Evolutionary conservation across 768 basidiomycete genomes (phyloP), one percentile per base, ranked within the genome.

Genomic region (Sarcodon aspratus): DNA sequence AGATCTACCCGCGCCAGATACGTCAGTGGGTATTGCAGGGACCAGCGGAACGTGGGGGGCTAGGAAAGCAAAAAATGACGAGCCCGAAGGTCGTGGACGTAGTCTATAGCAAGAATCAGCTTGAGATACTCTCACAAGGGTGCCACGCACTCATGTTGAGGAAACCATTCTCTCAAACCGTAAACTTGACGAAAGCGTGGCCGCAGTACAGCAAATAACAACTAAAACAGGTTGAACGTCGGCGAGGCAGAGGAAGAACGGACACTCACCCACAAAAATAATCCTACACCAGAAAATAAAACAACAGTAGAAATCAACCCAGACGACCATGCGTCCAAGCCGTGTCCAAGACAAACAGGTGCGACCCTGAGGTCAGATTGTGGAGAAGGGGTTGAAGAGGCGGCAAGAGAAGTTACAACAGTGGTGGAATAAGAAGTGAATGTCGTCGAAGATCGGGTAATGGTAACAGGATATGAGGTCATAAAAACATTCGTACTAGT

Each of bases 131-230:
- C n/a, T 12, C 36, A n/a, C 15, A 46, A 40, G 32, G 13, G 27
- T 12, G 9, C 9, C 2, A 72, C 80, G 65, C 59, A 88, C 84
- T 76, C 74, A 63, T 70, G 75, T 43, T 75, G 78, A 12, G 81
- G 73, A 61, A 89, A 89, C 85, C 85, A 89, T 59, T 86, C 83
- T 57, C 85, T 68, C 44, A 82, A 60, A 15, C 68, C 81, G 55
- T 87, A 89, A 11, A 89, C 59, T 66, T 86, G 81, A 48, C 84
- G 75, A 56, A 78, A 80, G 48, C 73, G 78, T 11, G 85, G 84
- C 36, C 85, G 72, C 17, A 85, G 53, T 43, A 80, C 63, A 21
- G 80, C 85, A 62, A 89, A 89, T 40, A 78, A 52, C 44, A 80
- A 60, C 85, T 87, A 21, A 31, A 38, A 21, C 42, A 27, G 10